Conservation (phyloP, 768 basidiomycete genomes). For the Calocybe cyanea region DNA sequence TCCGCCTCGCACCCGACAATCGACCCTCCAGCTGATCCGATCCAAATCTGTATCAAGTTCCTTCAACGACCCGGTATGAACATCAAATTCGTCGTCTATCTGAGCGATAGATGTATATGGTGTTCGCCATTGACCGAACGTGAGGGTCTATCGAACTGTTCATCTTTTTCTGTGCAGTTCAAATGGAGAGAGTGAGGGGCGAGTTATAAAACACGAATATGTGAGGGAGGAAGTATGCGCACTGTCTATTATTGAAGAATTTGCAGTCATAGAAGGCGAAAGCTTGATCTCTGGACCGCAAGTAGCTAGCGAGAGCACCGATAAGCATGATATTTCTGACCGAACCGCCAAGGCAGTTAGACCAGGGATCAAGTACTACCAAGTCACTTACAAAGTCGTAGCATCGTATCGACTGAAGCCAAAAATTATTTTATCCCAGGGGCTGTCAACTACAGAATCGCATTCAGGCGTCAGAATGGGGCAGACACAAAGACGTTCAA, state of each 20-base stretch:
- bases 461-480: no score
- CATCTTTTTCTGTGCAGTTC: slow-evolving; percentile 94
- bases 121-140: slow-evolving; percentile 86
- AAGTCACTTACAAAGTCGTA: no score
- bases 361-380: no score
- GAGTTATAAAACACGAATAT: neutral
- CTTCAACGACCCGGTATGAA: slow-evolving; percentile 81
- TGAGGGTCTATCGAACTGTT: slow-evolving; percentile 76
- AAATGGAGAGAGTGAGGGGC: neutral
- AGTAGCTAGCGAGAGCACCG: no score
- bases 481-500: no score
- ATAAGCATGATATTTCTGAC: no score
- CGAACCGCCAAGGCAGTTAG: no score
- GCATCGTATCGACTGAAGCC: no score
- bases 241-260: slow-evolving; percentile 80
- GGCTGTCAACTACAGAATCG: no score
- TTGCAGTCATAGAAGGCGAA: no score
- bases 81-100: slow-evolving; percentile 91
- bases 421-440: no score
- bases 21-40: slow-evolving; percentile 57
- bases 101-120: slow-evolving; percentile 83
- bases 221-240: slow-evolving; percentile 18
- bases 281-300: slow-evolving; percentile 50
- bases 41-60: slow-evolving; percentile 83
- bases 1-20: slow-evolving; percentile 62